These are phyloP conservation scores for Calonectria henricotiae DNA, from an alignment of 2,329 filamentous ascomycete genomes.

Conservation along the genomic window DNA sequence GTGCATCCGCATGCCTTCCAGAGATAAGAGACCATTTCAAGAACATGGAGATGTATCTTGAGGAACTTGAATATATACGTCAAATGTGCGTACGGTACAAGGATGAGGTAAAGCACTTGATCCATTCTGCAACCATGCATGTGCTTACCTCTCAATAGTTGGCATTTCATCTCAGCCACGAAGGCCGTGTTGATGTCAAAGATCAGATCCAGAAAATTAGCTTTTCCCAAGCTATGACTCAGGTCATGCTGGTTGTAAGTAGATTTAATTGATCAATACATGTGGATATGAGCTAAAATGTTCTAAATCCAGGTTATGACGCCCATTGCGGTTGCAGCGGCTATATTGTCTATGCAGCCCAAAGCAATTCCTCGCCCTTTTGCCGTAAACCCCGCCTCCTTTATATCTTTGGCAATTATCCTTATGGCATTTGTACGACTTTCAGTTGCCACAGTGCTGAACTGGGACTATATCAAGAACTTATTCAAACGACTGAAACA, in stretches of 20 bases:
- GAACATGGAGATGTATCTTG: background rate
- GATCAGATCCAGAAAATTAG: background rate
- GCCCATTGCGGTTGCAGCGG: background rate
- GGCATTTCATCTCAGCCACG: background rate
- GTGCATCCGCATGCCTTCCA: background rate
- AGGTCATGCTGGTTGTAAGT: background rate
- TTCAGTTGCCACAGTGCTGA: no score
- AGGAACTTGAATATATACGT: background rate
- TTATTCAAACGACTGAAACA: no score
- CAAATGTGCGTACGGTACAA: background rate
- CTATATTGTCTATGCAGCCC: background rate
- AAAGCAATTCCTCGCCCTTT: background rate
- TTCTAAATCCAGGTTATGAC: background rate
- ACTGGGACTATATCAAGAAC: no score
- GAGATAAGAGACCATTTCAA: background rate
- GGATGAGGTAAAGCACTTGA: background rate
- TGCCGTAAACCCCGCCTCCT: no score
- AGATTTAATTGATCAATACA: background rate
- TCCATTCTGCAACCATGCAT: no score
- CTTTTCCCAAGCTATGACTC: background rate
- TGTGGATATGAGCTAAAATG: rapidly evolving
- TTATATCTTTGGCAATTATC: no score
- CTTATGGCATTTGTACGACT: no score
- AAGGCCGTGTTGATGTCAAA: background rate
- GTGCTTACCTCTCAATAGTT: background rate